Evolutionary conservation across 2,329 filamentous ascomycete species (phyloP).

Genomic region (Passalora sequoiae): DNA sequence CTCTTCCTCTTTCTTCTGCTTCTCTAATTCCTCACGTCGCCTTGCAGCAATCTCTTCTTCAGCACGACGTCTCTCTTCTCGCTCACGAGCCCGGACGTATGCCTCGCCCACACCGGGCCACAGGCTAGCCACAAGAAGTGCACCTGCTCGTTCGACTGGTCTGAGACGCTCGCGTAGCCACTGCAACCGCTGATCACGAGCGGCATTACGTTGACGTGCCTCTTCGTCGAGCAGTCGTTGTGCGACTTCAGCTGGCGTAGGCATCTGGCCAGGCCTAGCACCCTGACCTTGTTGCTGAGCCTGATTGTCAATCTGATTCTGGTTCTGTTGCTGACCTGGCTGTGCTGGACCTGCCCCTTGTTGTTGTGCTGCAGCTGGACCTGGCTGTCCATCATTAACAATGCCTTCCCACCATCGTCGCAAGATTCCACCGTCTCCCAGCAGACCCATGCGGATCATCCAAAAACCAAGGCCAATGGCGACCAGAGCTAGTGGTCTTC

Average conservation of each 20-base stretch:
- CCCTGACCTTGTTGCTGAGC: constrained; percentile 12
- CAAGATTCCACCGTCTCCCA: constrained; percentile 36
- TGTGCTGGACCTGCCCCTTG: not conserved
- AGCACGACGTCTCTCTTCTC: constrained; percentile 30
- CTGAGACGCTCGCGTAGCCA: constrained; percentile 37
- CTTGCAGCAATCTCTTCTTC: constrained; percentile 28
- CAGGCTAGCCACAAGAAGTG: constrained; percentile 59
- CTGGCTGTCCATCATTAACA: constrained; percentile 28
- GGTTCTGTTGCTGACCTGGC: constrained; percentile 7
- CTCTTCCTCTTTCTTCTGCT: constrained; percentile 17
- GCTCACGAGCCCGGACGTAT: constrained; percentile 52
- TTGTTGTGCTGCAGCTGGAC: constrained; percentile 2
- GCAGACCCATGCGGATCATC: constrained; percentile 39
- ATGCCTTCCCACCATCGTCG: constrained; percentile 44
- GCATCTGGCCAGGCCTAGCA: constrained; percentile 25
- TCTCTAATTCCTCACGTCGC: constrained; percentile 27
- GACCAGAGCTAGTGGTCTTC: constrained; percentile 39
- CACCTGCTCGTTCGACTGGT: constrained; percentile 51
- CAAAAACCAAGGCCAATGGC: constrained; percentile 40
- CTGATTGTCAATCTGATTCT: no score
- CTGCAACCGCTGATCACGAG: constrained; percentile 21
- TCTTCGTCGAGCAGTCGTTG: constrained; percentile 35
- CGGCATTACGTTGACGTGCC: constrained; percentile 5
- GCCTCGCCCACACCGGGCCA: constrained; percentile 59
- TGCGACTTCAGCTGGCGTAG: constrained; percentile 41